Evolutionary conservation across 345 rosid genomes (phyloP), one percentile per base, ranked within the genome.

Genomic region (Punica granatum): DNA sequence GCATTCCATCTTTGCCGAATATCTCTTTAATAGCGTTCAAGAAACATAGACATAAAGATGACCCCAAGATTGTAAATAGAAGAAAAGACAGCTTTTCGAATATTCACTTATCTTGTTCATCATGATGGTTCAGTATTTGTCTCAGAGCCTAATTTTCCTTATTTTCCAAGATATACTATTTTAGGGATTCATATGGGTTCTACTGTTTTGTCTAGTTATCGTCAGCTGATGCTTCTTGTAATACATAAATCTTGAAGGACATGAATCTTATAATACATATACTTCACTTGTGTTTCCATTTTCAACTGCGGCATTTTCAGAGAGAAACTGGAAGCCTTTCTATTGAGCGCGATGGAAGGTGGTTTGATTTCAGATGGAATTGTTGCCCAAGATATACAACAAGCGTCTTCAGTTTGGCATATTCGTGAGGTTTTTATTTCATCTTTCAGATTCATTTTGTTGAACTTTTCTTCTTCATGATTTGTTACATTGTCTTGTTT

Each of bases 301-400:
- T 71, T 36, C 63, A 30, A 39, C 69, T 43, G 70, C 43, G 51
- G 65, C 76, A 65, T 62, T 65, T 75, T 46, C 84, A 94, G 98
- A 75, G 96, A 88, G 81, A 94, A 88, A 74, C 92, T 94, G 68
- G 99, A 94, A 82, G 91, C 89, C 49, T 94, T 94, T 77, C 75
- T 94, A 56, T 78, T 91, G 70, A 68, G 75, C 63, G 79, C 99
- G 9, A 71, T 94, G 83, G 96, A 91, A 79, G 78, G 82, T 75
- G 93, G 92, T 71, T 80, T 91, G 77, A 81, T 91, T 77, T 86
- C 93, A 74, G 96, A 94, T 78, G 97, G 99, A 43, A 89, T 84
- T 64, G 77, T 94, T 69, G 96, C 99, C 54, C 99, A 91, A 84
- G 97, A 94, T 79, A 84, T 85, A 34, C 87, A 89, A 81, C 97